phyloP scores from a whole-genome alignment of 2,329 filamentous ascomycete genomes.

The Dactylellina leptospora region DNA sequence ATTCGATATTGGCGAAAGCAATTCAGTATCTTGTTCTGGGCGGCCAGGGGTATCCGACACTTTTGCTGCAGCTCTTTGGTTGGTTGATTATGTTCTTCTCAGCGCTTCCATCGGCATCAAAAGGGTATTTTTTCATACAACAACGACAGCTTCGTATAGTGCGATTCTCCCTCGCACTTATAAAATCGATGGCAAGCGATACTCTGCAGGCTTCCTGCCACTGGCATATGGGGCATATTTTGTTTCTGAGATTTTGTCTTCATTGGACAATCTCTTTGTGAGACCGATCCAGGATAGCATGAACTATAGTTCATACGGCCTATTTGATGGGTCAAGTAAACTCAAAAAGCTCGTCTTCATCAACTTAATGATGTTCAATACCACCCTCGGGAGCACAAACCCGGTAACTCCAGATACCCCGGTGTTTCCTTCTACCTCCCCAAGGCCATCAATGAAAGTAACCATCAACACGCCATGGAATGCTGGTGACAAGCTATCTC shows the following conservation, averaged over 20 bases:
- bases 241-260: constrained; percentile 36
- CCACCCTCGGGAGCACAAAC: constrained; percentile 13
- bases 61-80: constrained; percentile 57
- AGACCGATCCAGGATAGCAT: constrained; percentile 28
- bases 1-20: constrained; percentile 58
- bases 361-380: constrained; percentile 38
- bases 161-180: constrained; percentile 26
- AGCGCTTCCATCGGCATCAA: constrained; percentile 55
- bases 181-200: not conserved
- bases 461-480: constrained; percentile 32
- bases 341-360: constrained; percentile 46
- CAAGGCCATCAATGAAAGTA: constrained; percentile 24
- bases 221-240: constrained; percentile 47
- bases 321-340: constrained; percentile 38
- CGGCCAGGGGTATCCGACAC: constrained; percentile 56
- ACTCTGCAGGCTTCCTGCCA: constrained; percentile 25
- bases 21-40: constrained; percentile 58
- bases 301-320: constrained; percentile 38
- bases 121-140: constrained; percentile 55
- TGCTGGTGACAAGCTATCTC: constrained; percentile 23
- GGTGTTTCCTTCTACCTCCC: constrained; percentile 6
- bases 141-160: constrained; percentile 55
- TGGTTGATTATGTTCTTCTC: constrained; percentile 56
- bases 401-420: constrained; percentile 12
- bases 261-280: constrained; percentile 25